Base-by-base conservation (phyloP, 176 grass and related monocot genomes). In the Oryza longistaminata region DNA sequence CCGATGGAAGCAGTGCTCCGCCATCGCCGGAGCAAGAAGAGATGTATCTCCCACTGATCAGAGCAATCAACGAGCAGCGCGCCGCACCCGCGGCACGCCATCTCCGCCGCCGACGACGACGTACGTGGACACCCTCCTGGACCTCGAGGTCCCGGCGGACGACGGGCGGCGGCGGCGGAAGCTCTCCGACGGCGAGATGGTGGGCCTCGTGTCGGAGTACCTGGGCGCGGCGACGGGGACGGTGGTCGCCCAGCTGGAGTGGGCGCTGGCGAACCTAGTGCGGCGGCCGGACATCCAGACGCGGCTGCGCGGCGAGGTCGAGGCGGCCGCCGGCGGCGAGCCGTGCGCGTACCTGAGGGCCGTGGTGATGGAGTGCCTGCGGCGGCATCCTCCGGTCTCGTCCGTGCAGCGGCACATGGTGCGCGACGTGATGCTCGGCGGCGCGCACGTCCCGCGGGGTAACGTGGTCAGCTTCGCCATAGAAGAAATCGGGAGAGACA, bases 101-200 rank as follows among this genome's bases (percentile, higher is more conserved):
- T 31, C 29, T 31, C 29, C 50, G 1, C 11, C 62, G 17, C n/a
- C 3, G 37, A 11, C 49, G 1, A 11, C 62, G 17, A 7, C 75
- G 8, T 85, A 85, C 75, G 83, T 79, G 17, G 75, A 85, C 53
- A 71, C 83, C 3, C 75, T 85, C 37, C 35, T 85, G 0, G 52
- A 79, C 17, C 50, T 85, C 52, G 52, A 46, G 39, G 67, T 85
- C 7, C 83, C 83, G 7, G 26, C 9, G 15, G 75, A 31, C 14
- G 75, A 39, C 37, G 52, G 64, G 11, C 50, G 13, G 7, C 70
- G 44, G 6, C 44, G 44, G 12, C 44, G 44, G 24, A 13, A 14
- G 24, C 71, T 74, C 13, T 8, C 12, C 13, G 71, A 74, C 42
- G 71, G 26, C 44, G 42, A 74, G 24, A 46, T 74, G 24, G 71